Evolutionary conservation across 257 asterid genomes (phyloP), one percentile per base, ranked within the genome.

Genomic region (Primulina huaijiensis): DNA sequence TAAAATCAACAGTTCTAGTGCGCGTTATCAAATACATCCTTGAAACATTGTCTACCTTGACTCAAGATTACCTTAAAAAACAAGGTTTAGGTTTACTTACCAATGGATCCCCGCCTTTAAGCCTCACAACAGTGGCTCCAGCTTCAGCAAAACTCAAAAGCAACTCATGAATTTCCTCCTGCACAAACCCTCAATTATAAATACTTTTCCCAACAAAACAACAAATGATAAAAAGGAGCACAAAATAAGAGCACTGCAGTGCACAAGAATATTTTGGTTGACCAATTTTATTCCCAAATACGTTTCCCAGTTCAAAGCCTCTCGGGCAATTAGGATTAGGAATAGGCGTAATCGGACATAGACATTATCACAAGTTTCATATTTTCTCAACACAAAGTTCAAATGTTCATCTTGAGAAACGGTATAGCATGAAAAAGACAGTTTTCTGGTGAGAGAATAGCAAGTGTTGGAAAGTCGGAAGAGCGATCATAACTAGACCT

Each of bases 81-180:
- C 6, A 25, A 7, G 4, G 38, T 38, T 64, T 43, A 6, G 50
- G 57, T 17, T 56, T 64, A 68, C 90, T 76, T 75, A 93, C 99
- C 90, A 94, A 65, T 6, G 99, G 99, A 76, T 94, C 99, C 11
- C 99, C 99, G 46, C 99, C 99, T 84, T 94, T 94, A 50, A 94
- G 96, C 83, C 99, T 83, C 74, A 94, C 99, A 69, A 94, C 99
- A 75, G 75, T 89, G 29, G 99, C 99, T 35, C 98, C 98, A 65
- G 90, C 92, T 83, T 88, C 97, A 1, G 99, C 99, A 77, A 94
- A 91, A 84, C 96, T 94, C 82, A 89, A 67, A 80, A 94, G 97
- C 81, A 90, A 79, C 70, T 94, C 95, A 68, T 94, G 99, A 79
- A 94, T 94, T 83, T 94, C 98, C 81, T 88, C 97, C 97, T 92